A percentile compares a stretch with the other conserved stretches of the same genome.
These are phyloP conservation scores for Tylopilus intermedius DNA, from an alignment of 768 basidiomycete species.

Conservation along the genomic window DNA sequence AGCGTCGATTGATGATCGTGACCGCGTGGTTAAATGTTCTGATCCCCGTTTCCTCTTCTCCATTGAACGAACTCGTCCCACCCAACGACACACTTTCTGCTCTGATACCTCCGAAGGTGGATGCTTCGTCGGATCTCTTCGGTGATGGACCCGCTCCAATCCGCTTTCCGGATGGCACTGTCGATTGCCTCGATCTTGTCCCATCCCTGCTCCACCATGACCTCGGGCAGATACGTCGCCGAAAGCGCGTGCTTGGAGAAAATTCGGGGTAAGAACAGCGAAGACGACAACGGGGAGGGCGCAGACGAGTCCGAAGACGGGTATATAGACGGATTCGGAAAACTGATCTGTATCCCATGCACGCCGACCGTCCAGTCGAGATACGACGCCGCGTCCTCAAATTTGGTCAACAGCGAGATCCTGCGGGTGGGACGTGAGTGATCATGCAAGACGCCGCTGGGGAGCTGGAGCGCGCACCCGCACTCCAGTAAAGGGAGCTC, in stretches of 20 bases:
- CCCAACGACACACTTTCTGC: constrained; percentile 55
- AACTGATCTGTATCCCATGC: constrained; percentile 88
- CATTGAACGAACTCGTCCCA: constrained; percentile 79
- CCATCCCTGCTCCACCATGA: constrained; percentile 93
- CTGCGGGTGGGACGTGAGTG: constrained; percentile 35
- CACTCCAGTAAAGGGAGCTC: constrained; percentile 84
- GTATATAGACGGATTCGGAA: constrained; percentile 72
- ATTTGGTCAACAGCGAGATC: constrained; percentile 89
- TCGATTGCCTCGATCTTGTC: constrained; percentile 83
- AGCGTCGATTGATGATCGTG: not conserved
- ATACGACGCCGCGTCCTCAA: constrained; percentile 78
- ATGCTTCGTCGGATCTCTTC: constrained; percentile 76
- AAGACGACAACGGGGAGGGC: constrained; percentile 69
- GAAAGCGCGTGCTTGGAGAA: constrained; percentile 59
- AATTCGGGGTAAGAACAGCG: constrained; percentile 50
- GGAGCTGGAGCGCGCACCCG: constrained; percentile 49
- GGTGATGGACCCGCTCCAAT: constrained; percentile 76
- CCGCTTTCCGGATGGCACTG: constrained; percentile 90
- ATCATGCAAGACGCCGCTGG: no score
- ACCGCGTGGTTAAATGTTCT: constrained; percentile 23
- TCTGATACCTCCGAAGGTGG: constrained; percentile 79
- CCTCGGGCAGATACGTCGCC: constrained; percentile 91
- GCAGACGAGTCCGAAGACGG: constrained; percentile 44
- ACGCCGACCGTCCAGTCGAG: constrained; percentile 91
- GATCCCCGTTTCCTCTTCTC: constrained; percentile 50